phyloP scores from a whole-genome alignment of 345 rosid genomes.

The Limnanthes douglasii region DNA sequence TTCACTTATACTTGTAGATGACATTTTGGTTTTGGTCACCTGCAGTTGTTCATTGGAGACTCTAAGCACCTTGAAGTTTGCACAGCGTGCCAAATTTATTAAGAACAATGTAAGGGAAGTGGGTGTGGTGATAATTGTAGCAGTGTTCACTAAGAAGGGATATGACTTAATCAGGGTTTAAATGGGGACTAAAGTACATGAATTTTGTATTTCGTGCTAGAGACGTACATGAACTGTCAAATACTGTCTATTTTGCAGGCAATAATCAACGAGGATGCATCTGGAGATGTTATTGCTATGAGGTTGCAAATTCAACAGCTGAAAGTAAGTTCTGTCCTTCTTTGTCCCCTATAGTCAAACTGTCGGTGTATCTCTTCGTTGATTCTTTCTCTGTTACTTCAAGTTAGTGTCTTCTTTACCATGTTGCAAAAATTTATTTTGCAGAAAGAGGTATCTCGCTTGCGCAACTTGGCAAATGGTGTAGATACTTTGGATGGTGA shows the following conservation, averaged over 20 bases:
- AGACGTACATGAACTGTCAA: too few relatives aligned
- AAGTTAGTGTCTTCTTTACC: not conserved
- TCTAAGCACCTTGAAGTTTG: slow-evolving; percentile 92
- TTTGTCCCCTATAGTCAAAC: too few relatives aligned
- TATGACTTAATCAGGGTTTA: too few relatives aligned
- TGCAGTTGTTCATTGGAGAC: slow-evolving; percentile 94
- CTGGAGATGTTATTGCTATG: slow-evolving; percentile 94
- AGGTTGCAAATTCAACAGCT: slow-evolving; percentile 89
- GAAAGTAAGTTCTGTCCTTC: slow-evolving; percentile 67
- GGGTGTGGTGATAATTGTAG: not conserved
- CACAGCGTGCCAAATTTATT: slow-evolving; percentile 94
- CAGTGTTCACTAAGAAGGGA: slow-evolving; percentile 3
- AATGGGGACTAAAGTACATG: not conserved
- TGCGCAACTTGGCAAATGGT: slow-evolving; percentile 32
- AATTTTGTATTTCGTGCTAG: not conserved
- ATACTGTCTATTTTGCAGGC: slow-evolving; percentile 32
- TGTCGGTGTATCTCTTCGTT: not conserved
- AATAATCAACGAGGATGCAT: slow-evolving; percentile 90
- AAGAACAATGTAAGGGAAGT: slow-evolving; percentile 67
- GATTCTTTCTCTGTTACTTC: not conserved
- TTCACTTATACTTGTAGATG: slow-evolving; percentile 4
- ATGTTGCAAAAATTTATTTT: slow-evolving; percentile 8
- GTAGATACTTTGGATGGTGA: slow-evolving; percentile 53
- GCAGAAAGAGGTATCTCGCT: slow-evolving; percentile 77
- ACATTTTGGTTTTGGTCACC: slow-evolving; percentile 5